Conservation (phyloP, 2,329 filamentous ascomycete genomes). For the Fusarium oligoseptatum region DNA sequence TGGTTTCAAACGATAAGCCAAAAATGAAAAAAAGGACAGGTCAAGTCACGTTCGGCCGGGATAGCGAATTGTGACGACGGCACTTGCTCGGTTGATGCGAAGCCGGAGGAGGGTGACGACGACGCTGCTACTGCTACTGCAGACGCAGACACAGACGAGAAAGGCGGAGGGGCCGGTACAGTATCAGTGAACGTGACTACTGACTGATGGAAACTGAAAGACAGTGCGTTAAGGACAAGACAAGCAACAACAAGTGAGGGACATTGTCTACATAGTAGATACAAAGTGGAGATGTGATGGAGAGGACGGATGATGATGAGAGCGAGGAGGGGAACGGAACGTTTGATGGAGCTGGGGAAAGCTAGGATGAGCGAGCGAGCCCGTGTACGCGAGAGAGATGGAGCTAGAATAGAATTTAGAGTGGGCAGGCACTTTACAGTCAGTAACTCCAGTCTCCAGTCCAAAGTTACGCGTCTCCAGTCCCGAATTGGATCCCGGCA, state of each 20-base stretch:
- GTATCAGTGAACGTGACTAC: conserved; percentile 24
- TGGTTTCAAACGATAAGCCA: conserved; percentile 18
- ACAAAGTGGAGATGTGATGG: neutral
- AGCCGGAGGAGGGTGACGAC: conserved; percentile 2
- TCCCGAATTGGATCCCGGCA: neutral
- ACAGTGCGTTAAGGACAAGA: conserved; percentile 14
- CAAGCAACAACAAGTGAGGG: conserved; percentile 12
- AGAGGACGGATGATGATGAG: neutral
- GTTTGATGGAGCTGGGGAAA: conserved; percentile 5
- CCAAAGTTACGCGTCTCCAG: conserved; percentile 3
- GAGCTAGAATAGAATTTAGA: conserved; percentile 4
- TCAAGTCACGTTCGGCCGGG: conserved; percentile 13
- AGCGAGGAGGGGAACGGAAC: neutral
- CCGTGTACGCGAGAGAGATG: neutral
- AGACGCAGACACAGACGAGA: neutral
- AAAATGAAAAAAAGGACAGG: neutral
- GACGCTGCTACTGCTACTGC: neutral
- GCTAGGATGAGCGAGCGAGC: neutral
- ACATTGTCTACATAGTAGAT: conserved; percentile 10
- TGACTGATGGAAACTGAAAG: neutral
- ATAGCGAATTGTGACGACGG: neutral
- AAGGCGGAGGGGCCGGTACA: conserved; percentile 20
- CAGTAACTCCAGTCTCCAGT: too few species aligned
- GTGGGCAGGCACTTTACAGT: neutral
- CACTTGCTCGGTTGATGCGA: conserved; percentile 11